These are phyloP conservation scores for Iris macrosiphon DNA, from an alignment of 106 monocot genomes.

Conservation along the genomic window DNA sequence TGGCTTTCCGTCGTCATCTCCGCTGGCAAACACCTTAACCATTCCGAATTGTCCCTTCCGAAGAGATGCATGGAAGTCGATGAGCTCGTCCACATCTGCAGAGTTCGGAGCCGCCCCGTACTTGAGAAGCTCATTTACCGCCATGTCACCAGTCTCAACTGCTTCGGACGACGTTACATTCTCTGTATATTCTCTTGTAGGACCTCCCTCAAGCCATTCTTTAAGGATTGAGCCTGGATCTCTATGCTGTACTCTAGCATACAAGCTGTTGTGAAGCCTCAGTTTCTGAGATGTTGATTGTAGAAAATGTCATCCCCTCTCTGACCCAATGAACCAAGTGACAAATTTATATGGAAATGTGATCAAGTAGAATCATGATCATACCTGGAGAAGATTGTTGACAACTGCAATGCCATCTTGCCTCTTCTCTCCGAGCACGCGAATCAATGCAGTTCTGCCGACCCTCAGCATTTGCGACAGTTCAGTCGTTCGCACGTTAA, in stretches of 20 bases:
- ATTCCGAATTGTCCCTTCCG: background rate
- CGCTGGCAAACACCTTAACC: background rate
- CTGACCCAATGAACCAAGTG: background rate
- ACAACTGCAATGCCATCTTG: slow-evolving; percentile 28
- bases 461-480: slow-evolving; percentile 37
- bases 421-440: slow-evolving; percentile 14
- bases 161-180: too few species aligned
- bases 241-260: slow-evolving; percentile 2
- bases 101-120: too few species aligned
- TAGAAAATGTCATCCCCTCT: background rate
- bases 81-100: too few species aligned
- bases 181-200: background rate
- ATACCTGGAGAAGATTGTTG: slow-evolving; percentile 39
- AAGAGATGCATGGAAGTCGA: too few species aligned
- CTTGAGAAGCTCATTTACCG: too few species aligned
- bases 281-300: slow-evolving; percentile 20
- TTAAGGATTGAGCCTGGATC: slow-evolving; percentile 1
- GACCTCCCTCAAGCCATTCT: slow-evolving; percentile 9
- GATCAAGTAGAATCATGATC: background rate
- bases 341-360: too few species aligned
- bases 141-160: too few species aligned
- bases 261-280: slow-evolving; percentile 5
- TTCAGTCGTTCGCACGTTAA: slow-evolving; percentile 24
- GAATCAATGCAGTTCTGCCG: slow-evolving; percentile 12
- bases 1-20: background rate